Evolutionary conservation across 192 early-diverging fungal genomes (phyloP), one percentile per base, ranked within the genome.

Genomic region (Glomus cerebriforme): DNA sequence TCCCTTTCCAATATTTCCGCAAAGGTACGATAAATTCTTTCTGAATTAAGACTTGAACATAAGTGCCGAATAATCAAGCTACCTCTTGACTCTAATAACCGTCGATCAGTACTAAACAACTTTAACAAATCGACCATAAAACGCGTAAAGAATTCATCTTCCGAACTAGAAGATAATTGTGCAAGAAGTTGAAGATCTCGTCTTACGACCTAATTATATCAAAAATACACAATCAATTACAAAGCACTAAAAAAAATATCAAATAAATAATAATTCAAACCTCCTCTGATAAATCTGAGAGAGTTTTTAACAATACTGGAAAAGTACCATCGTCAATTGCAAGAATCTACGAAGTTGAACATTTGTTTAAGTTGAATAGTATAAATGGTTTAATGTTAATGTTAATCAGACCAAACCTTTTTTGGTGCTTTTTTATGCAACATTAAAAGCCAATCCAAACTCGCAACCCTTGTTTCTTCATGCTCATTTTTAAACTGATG

Each of bases 361-460:
- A 43, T 43, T 43, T n/a, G n/a, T n/a, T n/a, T 43, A 39, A 8
- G 39, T 43, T 43, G 12, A 43, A 43, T 12, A 12, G 0, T 10
- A 43, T 10, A 43, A 39, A 43, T 43, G 39, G 12, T 12, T 2
- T 43, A 43, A 43, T 43, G 39, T 1, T 43, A 59, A 32, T 37
- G 79, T 47, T 29, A 15, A 49, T 59, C 2, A 17, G 10, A 59
- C 77, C 66, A 29, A 72, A 93, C 90, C 86, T 90, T 88, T 63
- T 89, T 90, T 0, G 97, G 96, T 9, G 95, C 92, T 77, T 97
- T 97, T 66, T 92, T 93, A 80, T 99, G 97, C 54, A 99, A 83
- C 91, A 99, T 96, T n/a, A 97, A 81, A 13, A 99, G 85, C 98
- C 98, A 99, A 43, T 97, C 96, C 81, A 99, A 85, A 39, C 94